Conservation (phyloP, 78 protist genomes). For the Dictyostelium purpureum region DNA sequence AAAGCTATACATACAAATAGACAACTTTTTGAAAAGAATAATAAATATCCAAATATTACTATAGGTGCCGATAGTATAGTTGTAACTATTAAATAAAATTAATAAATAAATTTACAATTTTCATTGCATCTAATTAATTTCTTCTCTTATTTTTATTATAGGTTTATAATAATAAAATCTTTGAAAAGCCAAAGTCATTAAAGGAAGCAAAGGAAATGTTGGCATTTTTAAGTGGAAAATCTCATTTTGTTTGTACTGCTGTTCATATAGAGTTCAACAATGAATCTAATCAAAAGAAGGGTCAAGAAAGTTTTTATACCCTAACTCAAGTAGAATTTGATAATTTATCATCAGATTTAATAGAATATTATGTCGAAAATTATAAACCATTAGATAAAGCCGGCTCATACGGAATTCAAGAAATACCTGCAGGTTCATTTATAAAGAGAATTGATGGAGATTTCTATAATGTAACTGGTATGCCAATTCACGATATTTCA, state of each 20-base stretch:
- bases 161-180: constrained; percentile 20
- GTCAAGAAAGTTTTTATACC: not conserved
- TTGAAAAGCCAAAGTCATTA: constrained; percentile 62
- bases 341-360: not conserved
- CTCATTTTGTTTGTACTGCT: constrained; percentile 52
- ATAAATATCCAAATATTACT: constrained; percentile 19
- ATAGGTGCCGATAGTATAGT: constrained; percentile 78
- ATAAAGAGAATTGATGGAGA: constrained; percentile 63
- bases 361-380: constrained; percentile 46
- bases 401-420: constrained; percentile 81
- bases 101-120: not conserved
- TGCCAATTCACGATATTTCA: constrained; percentile 62
- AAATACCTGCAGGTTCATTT: constrained; percentile 45
- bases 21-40: not conserved
- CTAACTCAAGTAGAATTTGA: constrained; percentile 55
- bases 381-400: constrained; percentile 75
- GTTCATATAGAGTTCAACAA: constrained; percentile 8
- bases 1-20: constrained; percentile 29
- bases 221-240: constrained; percentile 4
- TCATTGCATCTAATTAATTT: not conserved
- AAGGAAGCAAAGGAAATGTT: constrained; percentile 60
- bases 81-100: constrained; percentile 13
- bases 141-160: not conserved
- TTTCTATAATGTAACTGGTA: constrained; percentile 70
- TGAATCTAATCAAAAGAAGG: not conserved